Percentiles rank a stretch among this genome's conserved stretches.
phyloP scores from a whole-genome alignment of 495 filamentous ascomycete genomes.

The Emericellopsis terricola region DNA sequence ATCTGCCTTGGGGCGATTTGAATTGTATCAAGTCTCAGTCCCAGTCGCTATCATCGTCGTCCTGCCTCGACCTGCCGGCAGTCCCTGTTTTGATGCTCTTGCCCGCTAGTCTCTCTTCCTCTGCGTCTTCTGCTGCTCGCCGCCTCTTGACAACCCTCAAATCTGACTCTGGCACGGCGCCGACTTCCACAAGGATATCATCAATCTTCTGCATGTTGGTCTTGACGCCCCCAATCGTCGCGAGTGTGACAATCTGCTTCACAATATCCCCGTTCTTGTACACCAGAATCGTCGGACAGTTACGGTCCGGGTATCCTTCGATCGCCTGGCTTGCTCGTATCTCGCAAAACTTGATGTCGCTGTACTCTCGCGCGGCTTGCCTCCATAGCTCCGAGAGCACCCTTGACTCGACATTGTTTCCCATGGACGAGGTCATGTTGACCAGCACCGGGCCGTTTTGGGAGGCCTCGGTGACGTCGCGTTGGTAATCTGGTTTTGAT shows the following conservation, averaged over 20 bases:
- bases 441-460: slow-evolving; percentile 58
- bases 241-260: slow-evolving; percentile 73
- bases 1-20: neutral
- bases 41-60: slow-evolving; percentile 64
- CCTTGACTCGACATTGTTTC: slow-evolving; percentile 67
- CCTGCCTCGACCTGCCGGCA: slow-evolving; percentile 22
- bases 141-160: slow-evolving; percentile 51
- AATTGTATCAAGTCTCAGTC: slow-evolving; percentile 16
- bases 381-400: slow-evolving; percentile 77
- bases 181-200: slow-evolving; percentile 60
- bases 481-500: slow-evolving; percentile 80
- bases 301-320: slow-evolving; percentile 85
- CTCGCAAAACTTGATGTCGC: slow-evolving; percentile 95
- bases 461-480: slow-evolving; percentile 86
- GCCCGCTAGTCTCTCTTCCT: slow-evolving; percentile 23
- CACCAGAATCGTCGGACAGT: slow-evolving; percentile 84
- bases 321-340: slow-evolving; percentile 88
- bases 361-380: slow-evolving; percentile 61
- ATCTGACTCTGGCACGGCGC: slow-evolving; percentile 60
- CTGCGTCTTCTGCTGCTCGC: slow-evolving; percentile 38
- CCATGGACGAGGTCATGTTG: slow-evolving; percentile 58
- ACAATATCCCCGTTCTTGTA: slow-evolving; percentile 85
- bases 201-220: slow-evolving; percentile 52
- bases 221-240: slow-evolving; percentile 50
- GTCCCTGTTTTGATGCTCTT: slow-evolving; percentile 24